These are phyloP conservation scores for Trichosanthes truncata DNA, from an alignment of 306 rosid species.

Conservation along the genomic window DNA sequence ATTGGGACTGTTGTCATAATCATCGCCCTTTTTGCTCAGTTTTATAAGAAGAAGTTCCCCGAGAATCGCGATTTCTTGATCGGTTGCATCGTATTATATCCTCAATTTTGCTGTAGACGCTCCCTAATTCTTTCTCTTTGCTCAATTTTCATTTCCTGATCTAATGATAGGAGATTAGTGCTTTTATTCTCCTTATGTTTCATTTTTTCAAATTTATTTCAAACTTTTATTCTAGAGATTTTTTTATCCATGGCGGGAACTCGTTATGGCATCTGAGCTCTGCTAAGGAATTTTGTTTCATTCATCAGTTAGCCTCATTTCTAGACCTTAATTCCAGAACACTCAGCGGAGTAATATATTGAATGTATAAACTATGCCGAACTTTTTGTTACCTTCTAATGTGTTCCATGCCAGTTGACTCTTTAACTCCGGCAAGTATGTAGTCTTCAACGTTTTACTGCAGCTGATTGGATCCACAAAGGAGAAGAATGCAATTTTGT, in stretches of 20 bases:
- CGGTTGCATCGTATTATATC: slow-evolving; percentile 77
- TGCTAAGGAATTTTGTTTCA: not conserved
- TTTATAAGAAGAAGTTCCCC: slow-evolving; percentile 84
- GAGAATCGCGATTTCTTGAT: slow-evolving; percentile 73
- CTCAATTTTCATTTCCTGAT: slow-evolving; percentile 16
- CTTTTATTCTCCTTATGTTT: not conserved
- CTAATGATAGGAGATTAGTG: not conserved
- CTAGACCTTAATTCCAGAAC: not conserved
- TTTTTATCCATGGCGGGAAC: not conserved
- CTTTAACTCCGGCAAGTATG: slow-evolving; percentile 66
- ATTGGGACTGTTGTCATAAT: slow-evolving; percentile 53
- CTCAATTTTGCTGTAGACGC: slow-evolving; percentile 12
- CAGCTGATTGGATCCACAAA: slow-evolving; percentile 69
- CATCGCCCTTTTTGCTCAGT: slow-evolving; percentile 78
- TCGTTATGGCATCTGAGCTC: not conserved
- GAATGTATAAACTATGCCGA: not conserved
- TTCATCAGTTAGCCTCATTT: not conserved
- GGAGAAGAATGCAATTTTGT: slow-evolving; percentile 81
- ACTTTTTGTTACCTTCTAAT: not conserved
- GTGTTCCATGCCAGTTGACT: slow-evolving; percentile 16
- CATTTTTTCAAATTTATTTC: not conserved
- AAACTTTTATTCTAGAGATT: not conserved
- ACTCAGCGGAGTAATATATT: not conserved
- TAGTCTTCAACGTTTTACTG: slow-evolving; percentile 60
- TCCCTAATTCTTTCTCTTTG: not conserved